Percentiles rank a stretch among this genome's conserved stretches.
Evolutionary conservation across 768 basidiomycete species (phyloP).

Genomic region (Podaxis sp.): DNA sequence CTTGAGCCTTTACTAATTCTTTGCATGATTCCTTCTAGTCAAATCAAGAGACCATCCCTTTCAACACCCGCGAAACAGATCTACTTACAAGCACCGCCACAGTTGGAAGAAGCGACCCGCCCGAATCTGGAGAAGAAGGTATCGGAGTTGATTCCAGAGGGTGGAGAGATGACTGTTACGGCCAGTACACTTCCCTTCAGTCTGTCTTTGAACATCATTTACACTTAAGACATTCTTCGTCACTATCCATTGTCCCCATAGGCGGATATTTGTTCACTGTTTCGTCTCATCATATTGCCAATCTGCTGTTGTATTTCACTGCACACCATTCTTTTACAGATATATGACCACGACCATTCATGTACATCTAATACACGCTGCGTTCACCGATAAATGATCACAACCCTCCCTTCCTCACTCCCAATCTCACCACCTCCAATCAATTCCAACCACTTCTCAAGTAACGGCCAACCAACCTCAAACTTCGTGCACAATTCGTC

Average conservation of each 20-base stretch:
- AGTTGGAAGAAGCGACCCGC: constrained; percentile 84
- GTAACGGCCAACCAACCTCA: constrained; percentile 76
- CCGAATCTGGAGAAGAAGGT: constrained; percentile 87
- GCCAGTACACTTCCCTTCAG: constrained; percentile 87
- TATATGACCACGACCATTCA: neutral
- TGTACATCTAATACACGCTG: neutral
- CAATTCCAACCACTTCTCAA: constrained; percentile 66
- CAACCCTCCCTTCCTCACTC: constrained; percentile 68
- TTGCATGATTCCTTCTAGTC: constrained; percentile 41
- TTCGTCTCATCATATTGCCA: neutral
- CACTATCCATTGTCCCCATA: neutral
- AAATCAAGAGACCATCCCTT: constrained; percentile 95
- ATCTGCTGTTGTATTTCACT: neutral
- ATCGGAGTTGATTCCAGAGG: constrained; percentile 70
- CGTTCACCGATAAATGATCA: constrained; percentile 66
- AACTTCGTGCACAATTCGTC: constrained; percentile 87
- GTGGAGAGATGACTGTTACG: constrained; percentile 83
- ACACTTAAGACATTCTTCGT: constrained; percentile 22
- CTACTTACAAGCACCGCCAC: constrained; percentile 92
- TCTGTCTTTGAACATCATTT: constrained; percentile 63
- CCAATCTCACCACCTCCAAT: constrained; percentile 60
- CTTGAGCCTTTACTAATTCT: neutral
- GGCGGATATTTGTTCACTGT: neutral
- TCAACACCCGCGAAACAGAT: constrained; percentile 73
- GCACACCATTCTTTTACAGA: neutral